Evolutionary conservation across 305 asterid species (phyloP).

Genomic region (Ilex paraguariensis): DNA sequence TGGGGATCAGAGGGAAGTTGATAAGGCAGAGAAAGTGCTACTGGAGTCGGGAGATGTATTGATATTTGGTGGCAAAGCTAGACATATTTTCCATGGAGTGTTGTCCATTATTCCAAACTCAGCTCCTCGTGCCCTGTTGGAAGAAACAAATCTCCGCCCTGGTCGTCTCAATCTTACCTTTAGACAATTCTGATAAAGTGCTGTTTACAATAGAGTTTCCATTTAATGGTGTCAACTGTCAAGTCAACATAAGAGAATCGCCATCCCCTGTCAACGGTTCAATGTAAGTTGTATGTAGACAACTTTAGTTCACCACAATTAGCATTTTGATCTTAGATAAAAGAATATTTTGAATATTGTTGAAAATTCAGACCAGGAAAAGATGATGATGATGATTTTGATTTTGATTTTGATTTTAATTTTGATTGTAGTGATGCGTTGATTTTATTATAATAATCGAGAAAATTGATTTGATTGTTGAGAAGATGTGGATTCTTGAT

Average conservation of each 20-base stretch:
- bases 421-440: too few relatives aligned
- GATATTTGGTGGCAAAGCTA: slow-evolving; percentile 66
- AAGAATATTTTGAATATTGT: too few relatives aligned
- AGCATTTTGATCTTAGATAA: too few relatives aligned
- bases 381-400: too few relatives aligned
- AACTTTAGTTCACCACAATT: too few relatives aligned
- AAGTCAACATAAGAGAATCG: neutral
- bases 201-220: neutral
- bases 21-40: slow-evolving; percentile 29
- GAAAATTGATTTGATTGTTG: too few relatives aligned
- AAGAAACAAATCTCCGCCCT: slow-evolving; percentile 31
- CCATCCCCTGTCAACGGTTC: neutral
- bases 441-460: too few relatives aligned
- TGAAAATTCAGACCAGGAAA: too few relatives aligned
- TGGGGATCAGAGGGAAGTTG: slow-evolving; percentile 43
- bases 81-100: slow-evolving; percentile 65
- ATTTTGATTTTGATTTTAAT: too few relatives aligned
- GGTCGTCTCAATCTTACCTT: slow-evolving; percentile 79
- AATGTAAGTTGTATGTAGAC: too few relatives aligned
- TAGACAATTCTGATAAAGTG: slow-evolving; percentile 32
- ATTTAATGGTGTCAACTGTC: neutral
- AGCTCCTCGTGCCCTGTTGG: slow-evolving; percentile 36
- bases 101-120: slow-evolving; percentile 27
- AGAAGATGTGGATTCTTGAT: too few relatives aligned
- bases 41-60: slow-evolving; percentile 70